phyloP scores from a whole-genome alignment of 2,329 filamentous ascomycete genomes.

The Penicillium concentricum region DNA sequence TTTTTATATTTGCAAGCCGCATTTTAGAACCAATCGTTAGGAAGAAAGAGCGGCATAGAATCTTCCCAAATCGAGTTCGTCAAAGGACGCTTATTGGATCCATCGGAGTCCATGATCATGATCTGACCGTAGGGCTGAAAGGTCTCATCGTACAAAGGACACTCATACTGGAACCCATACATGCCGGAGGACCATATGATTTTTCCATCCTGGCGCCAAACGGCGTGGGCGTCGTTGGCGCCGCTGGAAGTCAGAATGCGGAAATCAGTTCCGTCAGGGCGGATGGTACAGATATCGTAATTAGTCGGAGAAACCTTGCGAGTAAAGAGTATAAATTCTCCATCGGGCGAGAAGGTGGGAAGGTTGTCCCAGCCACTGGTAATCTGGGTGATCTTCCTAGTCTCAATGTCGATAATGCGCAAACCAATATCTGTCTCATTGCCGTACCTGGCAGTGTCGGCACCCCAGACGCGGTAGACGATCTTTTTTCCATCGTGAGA shows the following conservation, averaged over 20 bases:
- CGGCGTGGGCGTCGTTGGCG: slow-evolving; percentile 46
- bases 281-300: slow-evolving; percentile 40
- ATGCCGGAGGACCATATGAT: slow-evolving; percentile 45
- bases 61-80: slow-evolving; percentile 35
- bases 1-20: not conserved
- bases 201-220: slow-evolving; percentile 44
- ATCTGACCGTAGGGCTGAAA: slow-evolving; percentile 50
- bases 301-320: slow-evolving; percentile 11
- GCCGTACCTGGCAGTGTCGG: not conserved
- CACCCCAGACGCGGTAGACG: slow-evolving; percentile 17
- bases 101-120: slow-evolving; percentile 46
- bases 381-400: slow-evolving; percentile 2
- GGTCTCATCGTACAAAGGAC: slow-evolving; percentile 43
- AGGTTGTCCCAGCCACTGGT: slow-evolving; percentile 17
- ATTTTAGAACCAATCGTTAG: slow-evolving; percentile 10
- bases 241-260: slow-evolving; percentile 15
- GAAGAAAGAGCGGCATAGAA: slow-evolving; percentile 30
- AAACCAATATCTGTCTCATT: slow-evolving; percentile 10
- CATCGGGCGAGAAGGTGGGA: slow-evolving; percentile 13
- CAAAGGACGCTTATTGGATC: slow-evolving; percentile 31
- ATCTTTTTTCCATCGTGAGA: slow-evolving; percentile 16
- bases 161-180: slow-evolving; percentile 48
- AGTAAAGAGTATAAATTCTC: slow-evolving; percentile 17
- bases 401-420: slow-evolving; percentile 14
- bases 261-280: slow-evolving; percentile 42